phyloP scores from a whole-genome alignment of 345 rosid species.

The Sisymbrium irio region DNA sequence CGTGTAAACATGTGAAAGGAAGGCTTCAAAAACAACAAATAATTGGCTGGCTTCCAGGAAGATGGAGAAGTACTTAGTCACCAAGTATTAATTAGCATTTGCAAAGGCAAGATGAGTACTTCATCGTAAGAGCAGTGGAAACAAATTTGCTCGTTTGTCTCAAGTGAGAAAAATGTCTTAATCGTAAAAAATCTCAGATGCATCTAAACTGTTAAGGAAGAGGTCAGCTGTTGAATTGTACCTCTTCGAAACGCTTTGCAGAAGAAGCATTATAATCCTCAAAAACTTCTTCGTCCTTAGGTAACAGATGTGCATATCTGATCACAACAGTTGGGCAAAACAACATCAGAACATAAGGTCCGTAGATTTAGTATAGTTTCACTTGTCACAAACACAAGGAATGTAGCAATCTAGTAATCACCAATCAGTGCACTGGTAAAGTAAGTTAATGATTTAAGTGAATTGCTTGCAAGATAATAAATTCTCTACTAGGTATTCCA shows the following conservation, averaged over 20 bases:
- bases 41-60: conserved; percentile 13
- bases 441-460: neutral
- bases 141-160: conserved; percentile 9
- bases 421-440: conserved; percentile 1
- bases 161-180: neutral
- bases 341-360: conserved; percentile 9
- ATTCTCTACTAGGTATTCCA: neutral
- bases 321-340: conserved; percentile 17
- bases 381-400: conserved; percentile 12
- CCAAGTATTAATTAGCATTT: neutral
- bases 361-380: neutral
- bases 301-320: conserved; percentile 94
- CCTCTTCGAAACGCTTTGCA: conserved; percentile 89
- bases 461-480: neutral
- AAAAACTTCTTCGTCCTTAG: conserved; percentile 83
- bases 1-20: conserved; percentile 11
- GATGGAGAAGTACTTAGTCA: neutral
- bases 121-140: conserved; percentile 5
- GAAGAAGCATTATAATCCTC: conserved; percentile 72
- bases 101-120: neutral
- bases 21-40: conserved; percentile 8
- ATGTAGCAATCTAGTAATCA: conserved; percentile 14
- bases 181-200: conserved; percentile 1
- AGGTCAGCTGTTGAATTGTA: conserved; percentile 28
- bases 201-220: neutral